Base-by-base conservation (phyloP, 2,329 filamentous ascomycete species). In the Ampelomyces quisqualis region DNA sequence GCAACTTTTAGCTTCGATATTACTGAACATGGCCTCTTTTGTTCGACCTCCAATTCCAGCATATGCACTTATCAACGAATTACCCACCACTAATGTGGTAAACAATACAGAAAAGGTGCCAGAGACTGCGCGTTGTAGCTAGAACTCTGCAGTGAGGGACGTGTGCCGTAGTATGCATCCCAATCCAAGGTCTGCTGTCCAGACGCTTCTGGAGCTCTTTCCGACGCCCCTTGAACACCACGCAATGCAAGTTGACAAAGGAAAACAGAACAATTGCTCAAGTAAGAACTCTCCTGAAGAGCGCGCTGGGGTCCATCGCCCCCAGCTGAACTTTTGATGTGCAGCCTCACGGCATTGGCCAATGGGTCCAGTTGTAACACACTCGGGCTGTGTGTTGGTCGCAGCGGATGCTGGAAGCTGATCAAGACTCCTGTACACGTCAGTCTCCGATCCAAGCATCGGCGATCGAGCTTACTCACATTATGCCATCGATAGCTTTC, bases 241-340 rank as follows among this genome's bases (percentile, higher is more conserved):
- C 11, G 17, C 32, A 34, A 34, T 34, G 32, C 32, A 26, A 15
- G 14, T 5, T 33, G 13, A 24, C 32, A 34, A 34, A 34, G 20
- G 32, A 34, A 34, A 34, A 14, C 6, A 28, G n/a, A n/a, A n/a
- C n/a, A n/a, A n/a, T n/a, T n/a, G n/a, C n/a, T n/a, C n/a, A n/a
- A n/a, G n/a, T 14, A 28, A 4, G n/a, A 14, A 14, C 3, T 5
- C n/a, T 28, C 15, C n/a, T 28, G n/a, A 28, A 28, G n/a, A 5
- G 3, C n/a, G 26, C n/a, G n/a, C 26, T 13, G 26, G 26, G 26
- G 4, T 28, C 5, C n/a, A 5, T 28, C 5, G 26, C 6, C 21
- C 6, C 21, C n/a, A n/a, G n/a, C n/a, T n/a, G n/a, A n/a, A n/a
- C n/a, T n/a, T n/a, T n/a, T n/a, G n/a, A n/a, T n/a, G n/a, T n/a